Conservation (phyloP, 2,329 filamentous ascomycete species). For the Xylaria sp. region DNA sequence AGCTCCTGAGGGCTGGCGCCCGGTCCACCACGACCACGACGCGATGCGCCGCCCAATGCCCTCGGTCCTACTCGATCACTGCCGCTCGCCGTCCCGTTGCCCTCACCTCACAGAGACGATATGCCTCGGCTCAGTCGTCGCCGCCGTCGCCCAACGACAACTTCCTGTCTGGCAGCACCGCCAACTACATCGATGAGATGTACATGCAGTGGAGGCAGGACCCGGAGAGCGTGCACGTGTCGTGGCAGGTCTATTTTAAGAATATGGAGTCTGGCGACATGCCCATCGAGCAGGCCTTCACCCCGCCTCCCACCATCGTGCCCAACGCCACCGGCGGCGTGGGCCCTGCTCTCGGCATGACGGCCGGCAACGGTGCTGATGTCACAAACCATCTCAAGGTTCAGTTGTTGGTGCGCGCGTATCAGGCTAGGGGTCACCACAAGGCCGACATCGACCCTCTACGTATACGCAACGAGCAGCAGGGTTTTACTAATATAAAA, state of each 20-base stretch:
- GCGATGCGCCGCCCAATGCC: conserved; percentile 49
- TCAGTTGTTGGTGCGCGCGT: conserved; percentile 94
- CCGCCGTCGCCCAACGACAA: conserved; percentile 87
- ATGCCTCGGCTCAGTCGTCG: conserved; percentile 64
- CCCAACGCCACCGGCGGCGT: conserved; percentile 83
- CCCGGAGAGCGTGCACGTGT: conserved; percentile 92
- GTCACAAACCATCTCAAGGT: conserved; percentile 98
- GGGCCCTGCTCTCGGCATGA: conserved; percentile 74
- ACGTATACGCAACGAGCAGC: conserved; percentile 86
- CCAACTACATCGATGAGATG: conserved; percentile 99
- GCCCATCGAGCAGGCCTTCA: conserved; percentile 97
- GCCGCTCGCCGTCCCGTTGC: conserved; percentile 62
- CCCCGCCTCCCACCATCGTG: conserved; percentile 91
- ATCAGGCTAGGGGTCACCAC: conserved; percentile 97
- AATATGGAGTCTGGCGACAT: conserved; percentile 99
- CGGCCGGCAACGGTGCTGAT: conserved; percentile 76
- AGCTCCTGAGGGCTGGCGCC: conserved; percentile 68
- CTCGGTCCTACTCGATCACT: conserved; percentile 57
- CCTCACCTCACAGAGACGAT: conserved; percentile 61
- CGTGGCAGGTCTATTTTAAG: conserved; percentile 99
- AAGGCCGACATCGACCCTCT: conserved; percentile 98
- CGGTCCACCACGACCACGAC: conserved; percentile 49
- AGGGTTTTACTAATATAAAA: conserved; percentile 85
- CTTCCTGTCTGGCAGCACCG: conserved; percentile 95
- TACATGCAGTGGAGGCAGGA: conserved; percentile 98